Base-by-base conservation (phyloP, 2,329 filamentous ascomycete species). In the Neonectria neomacrospora region DNA sequence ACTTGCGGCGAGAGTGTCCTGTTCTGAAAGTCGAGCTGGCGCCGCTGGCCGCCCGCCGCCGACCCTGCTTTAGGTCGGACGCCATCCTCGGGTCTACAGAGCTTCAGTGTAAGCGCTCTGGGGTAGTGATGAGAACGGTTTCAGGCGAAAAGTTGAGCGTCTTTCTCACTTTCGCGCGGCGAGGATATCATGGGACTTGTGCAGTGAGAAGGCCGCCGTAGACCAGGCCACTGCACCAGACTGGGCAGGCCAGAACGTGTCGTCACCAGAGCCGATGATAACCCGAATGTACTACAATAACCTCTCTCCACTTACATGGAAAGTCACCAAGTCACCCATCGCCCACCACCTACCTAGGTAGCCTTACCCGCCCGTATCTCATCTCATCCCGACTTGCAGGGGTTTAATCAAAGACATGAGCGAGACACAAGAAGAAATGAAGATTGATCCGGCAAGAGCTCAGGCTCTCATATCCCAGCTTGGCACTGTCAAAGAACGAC, bases 401-500 rank as follows among this genome's bases (percentile, higher is more conserved):
- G 14, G 48, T 22, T 53, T 16, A 57, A 41, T 51, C 23, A 54
- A 63, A 72, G 67, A 71, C 53, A 86, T 85, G 84, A 79, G 78
- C 67, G 80, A 82, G 51, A 65, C 74, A 47, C 59, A 69, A 22
- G 74, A 76, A 70, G 81, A 85, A 63, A 91, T 91, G 87, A 87
- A 86, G 72, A 80, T 91, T 67, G 83, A 90, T 68, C 82, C 87
- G 1, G 75, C 83, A 56, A 86, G 91, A 77, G 88, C 90, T 47
- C 83, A 86, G 63, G 81, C 83, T 59, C 87, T 93, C 62, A 76
- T 87, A 66, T 83, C 87, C 28, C 90, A 91, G 74, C 81, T 93
- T 64, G 79, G 83, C 69, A 78, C 82, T 45, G 88, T 93, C 57
- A 84, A 83, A 53, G 81, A 86, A 51, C 86, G 88, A 45, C 80